A percentile compares a stretch with the other conserved stretches of the same genome.
These are phyloP conservation scores for Chaetothyriales sp. DNA, from an alignment of 2,329 filamentous ascomycete genomes.

Conservation along the genomic window DNA sequence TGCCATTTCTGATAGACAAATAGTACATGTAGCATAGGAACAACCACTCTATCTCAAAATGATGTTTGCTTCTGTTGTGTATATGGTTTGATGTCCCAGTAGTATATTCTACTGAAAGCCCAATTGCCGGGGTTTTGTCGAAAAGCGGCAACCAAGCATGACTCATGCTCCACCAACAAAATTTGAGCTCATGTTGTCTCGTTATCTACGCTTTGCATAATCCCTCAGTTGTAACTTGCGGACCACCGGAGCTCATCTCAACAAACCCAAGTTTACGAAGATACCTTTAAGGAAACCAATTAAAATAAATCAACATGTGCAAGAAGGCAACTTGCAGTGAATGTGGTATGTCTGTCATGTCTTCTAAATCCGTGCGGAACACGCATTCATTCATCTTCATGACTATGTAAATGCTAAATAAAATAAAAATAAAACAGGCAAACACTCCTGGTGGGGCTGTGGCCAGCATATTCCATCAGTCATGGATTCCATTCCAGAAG, in stretches of 20 bases:
- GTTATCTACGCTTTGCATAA: no score
- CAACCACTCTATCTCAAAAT: no score
- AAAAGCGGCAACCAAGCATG: no score
- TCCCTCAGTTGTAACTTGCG: no score
- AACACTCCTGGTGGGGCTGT: slow-evolving; percentile 42
- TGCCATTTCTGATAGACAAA: slow-evolving; percentile 40
- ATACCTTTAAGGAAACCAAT: no score
- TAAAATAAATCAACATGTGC: neutral
- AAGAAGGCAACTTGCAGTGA: neutral
- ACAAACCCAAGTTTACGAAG: neutral
- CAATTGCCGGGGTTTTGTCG: no score
- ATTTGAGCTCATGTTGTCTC: no score
- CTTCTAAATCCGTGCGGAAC: no score
- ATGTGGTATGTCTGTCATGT: neutral
- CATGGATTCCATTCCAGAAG: slow-evolving; percentile 38
- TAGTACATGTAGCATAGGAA: no score
- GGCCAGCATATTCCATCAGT: slow-evolving; percentile 39
- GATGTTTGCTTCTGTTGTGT: no score
- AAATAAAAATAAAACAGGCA: slow-evolving; percentile 25
- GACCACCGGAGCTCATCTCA: neutral
- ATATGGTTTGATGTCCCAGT: neutral
- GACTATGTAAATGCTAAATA: neutral
- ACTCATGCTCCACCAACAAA: neutral
- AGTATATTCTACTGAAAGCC: no score
- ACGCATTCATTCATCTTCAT: no score